These are phyloP conservation scores for Vicia sativa DNA, from an alignment of 306 rosid genomes.

Conservation along the genomic window DNA sequence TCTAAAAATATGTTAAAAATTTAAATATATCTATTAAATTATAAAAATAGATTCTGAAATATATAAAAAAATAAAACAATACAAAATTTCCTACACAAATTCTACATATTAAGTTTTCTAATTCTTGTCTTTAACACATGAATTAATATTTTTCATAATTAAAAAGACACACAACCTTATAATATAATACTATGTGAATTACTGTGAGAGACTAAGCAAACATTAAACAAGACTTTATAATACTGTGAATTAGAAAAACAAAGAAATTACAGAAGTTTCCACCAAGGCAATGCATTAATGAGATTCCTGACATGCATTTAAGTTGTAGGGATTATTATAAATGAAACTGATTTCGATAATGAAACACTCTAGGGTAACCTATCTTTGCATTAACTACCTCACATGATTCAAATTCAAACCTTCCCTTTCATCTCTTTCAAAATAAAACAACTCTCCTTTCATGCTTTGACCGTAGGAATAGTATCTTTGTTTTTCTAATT, in stretches of 20 bases:
- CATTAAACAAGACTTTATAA: background rate
- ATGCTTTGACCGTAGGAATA: constrained; percentile 37
- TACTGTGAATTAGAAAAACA: background rate
- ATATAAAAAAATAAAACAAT: too few relatives aligned
- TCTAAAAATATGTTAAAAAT: too few relatives aligned
- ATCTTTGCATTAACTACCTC: constrained; percentile 64
- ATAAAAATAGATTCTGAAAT: too few relatives aligned
- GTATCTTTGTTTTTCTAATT: constrained; percentile 19
- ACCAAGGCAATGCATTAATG: constrained; percentile 52
- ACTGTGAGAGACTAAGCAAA: background rate
- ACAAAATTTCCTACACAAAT: too few relatives aligned
- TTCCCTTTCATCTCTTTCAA: constrained; percentile 54
- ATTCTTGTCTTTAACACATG: too few relatives aligned
- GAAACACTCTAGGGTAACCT: constrained; percentile 42
- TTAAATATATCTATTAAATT: too few relatives aligned
- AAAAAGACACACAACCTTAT: too few relatives aligned
- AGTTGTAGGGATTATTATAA: constrained; percentile 58
- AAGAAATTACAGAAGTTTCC: constrained; percentile 15
- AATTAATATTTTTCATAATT: too few relatives aligned
- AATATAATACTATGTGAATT: too few relatives aligned
- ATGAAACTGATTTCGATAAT: constrained; percentile 53
- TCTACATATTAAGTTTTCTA: too few relatives aligned
- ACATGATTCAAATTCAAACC: constrained; percentile 64
- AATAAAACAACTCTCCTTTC: constrained; percentile 52
- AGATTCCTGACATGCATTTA: constrained; percentile 69